Conservation (phyloP, 441 rosid genomes). For the Corymbia calophylla region DNA sequence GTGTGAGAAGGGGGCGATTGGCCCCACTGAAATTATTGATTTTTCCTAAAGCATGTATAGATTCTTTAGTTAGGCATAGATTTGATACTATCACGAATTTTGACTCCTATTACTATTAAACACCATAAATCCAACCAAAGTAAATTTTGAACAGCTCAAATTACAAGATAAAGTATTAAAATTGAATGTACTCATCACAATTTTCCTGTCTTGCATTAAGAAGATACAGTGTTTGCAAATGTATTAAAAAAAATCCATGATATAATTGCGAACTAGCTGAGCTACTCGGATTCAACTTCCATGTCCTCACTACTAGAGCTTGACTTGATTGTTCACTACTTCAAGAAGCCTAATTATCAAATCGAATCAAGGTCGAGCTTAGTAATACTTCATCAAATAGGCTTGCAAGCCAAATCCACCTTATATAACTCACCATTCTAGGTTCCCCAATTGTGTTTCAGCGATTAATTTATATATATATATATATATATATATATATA, state of each 20-base stretch:
- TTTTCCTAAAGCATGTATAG: not conserved
- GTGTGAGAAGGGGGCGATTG: not conserved
- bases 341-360: not conserved
- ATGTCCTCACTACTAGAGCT: not conserved
- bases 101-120: not conserved
- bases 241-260: not conserved
- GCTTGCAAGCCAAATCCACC: not conserved
- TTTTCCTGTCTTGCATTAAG: not conserved
- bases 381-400: not conserved
- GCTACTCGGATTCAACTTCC: not conserved
- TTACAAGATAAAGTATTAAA: not conserved
- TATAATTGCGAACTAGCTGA: not conserved
- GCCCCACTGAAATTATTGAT: not conserved
- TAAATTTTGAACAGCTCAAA: not conserved
- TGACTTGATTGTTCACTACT: not conserved
- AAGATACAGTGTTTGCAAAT: not conserved
- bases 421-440: not conserved
- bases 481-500: too few relatives aligned
- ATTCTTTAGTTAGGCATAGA: not conserved
- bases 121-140: not conserved
- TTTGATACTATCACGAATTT: not conserved
- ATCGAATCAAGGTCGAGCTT: not conserved
- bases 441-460: not conserved
- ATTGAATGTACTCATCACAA: not conserved
- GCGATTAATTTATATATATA: not conserved